Evolutionary conservation across 441 rosid species (phyloP), one percentile per base, ranked within the genome.

Genomic region (Populus hybrid): DNA sequence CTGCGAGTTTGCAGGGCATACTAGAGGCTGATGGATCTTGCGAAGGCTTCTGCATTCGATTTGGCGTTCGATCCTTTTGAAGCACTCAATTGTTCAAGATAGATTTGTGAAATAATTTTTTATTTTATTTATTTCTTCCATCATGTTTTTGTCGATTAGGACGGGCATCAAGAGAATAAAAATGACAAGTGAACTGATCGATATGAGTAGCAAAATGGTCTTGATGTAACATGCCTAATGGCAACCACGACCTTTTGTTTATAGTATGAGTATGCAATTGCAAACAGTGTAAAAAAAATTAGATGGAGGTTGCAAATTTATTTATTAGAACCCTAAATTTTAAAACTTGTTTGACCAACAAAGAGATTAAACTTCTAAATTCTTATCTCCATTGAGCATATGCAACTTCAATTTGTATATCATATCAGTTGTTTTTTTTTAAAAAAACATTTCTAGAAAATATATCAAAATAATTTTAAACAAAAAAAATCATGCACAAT

Each of bases 1-100:
- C 10, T 38, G 10, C 42, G 2, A 9, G 42, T 76, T 74, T 79
- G 77, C 88, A 93, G 97, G 93, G 92, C 59, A 73, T 91, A 78
- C 92, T 93, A 86, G 99, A 93, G 86, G 95, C 91, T 32, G 98
- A 95, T 57, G 90, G 97, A 86, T 85, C 98, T 42, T 77, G 87
- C 6, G 92, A 95, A 67, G 97, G 97, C 28, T 93, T 95, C 83
- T 90, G 90, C 78, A 92, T 95, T 81, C 89, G 99, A 76, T 87
- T 95, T 0, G 95, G 95, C 36, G 85, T 95, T 83, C 89, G 10
- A 36, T 95, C 14, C 85, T 89, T 69, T 72, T 82, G 82, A 95
- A 86, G 82, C 92, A 92, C 81, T 85, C 97, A 0, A 81, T 81
- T 54, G 90, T 95, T 77, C 67, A 75, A 68, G 34, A 32, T 4